Evolutionary conservation across 2,329 filamentous ascomycete genomes (phyloP).

Genomic region (Hypoxylon sp.): DNA sequence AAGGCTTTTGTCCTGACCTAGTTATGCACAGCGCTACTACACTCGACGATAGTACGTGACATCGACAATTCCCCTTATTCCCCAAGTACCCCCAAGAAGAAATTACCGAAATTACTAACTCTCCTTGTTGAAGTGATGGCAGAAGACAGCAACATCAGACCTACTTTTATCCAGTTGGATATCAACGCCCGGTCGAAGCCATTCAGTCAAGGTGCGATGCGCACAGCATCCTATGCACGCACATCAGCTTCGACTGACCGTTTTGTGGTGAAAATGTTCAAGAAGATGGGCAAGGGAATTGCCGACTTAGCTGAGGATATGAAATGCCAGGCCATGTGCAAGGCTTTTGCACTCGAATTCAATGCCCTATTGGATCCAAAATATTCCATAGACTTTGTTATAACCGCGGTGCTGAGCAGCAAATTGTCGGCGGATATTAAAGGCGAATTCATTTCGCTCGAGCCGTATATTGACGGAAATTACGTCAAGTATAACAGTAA

Average conservation of each 20-base stretch:
- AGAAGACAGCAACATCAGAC: slow-evolving; percentile 57
- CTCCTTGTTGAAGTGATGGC: too few species aligned
- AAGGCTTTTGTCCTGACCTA: slow-evolving; percentile 48
- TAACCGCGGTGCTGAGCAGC: not conserved
- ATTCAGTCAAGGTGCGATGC: slow-evolving; percentile 55
- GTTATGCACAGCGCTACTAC: slow-evolving; percentile 48
- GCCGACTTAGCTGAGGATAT: slow-evolving; percentile 58
- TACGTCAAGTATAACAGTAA: slow-evolving; percentile 61
- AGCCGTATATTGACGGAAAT: slow-evolving; percentile 56
- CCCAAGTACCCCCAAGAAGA: too few species aligned
- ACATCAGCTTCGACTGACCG: slow-evolving; percentile 1
- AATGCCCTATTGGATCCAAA: slow-evolving; percentile 52
- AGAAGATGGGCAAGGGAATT: slow-evolving; percentile 48
- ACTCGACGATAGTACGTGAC: slow-evolving; percentile 56
- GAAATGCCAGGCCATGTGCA: slow-evolving; percentile 58
- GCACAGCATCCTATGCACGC: slow-evolving; percentile 56
- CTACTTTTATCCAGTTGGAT: slow-evolving; percentile 55
- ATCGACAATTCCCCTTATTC: too few species aligned
- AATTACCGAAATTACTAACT: too few species aligned
- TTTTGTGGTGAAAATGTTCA: slow-evolving; percentile 54
- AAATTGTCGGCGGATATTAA: slow-evolving; percentile 13
- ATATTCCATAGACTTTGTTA: slow-evolving; percentile 50
- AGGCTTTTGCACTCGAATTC: slow-evolving; percentile 60
- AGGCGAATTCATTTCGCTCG: slow-evolving; percentile 55
- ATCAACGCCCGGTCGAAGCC: slow-evolving; percentile 53